Evolutionary conservation across 305 asterid species (phyloP).

Genomic region (Rubia peregrina): DNA sequence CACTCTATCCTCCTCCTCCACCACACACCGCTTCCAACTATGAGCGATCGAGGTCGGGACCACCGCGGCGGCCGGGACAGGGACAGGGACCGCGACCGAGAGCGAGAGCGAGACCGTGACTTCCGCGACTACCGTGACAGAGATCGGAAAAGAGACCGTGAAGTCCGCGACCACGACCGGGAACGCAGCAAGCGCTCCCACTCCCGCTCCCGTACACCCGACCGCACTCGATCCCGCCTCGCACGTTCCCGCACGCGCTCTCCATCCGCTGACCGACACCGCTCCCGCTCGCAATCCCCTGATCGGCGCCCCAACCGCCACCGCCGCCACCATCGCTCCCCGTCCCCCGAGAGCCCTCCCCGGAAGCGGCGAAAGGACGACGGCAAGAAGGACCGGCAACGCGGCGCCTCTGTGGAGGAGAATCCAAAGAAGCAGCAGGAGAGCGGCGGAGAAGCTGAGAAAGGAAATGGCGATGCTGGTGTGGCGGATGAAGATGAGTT

Average conservation of each 20-base stretch:
- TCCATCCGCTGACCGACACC: constrained; percentile 17
- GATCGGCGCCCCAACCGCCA: constrained; percentile 24
- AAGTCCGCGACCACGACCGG: constrained; percentile 12
- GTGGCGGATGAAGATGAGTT: constrained; percentile 73
- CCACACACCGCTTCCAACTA: constrained; percentile 4
- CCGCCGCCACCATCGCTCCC: constrained; percentile 41
- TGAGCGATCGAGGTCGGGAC: constrained; percentile 17
- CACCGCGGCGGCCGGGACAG: constrained; percentile 11
- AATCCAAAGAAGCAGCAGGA: constrained; percentile 47
- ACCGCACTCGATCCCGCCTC: constrained; percentile 21
- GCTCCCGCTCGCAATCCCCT: constrained; percentile 20
- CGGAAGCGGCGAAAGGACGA: constrained; percentile 60
- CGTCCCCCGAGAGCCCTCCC: constrained; percentile 55
- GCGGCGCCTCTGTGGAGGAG: constrained; percentile 35
- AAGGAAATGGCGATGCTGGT: constrained; percentile 24
- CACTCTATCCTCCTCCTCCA: too few relatives aligned
- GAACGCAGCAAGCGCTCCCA: constrained; percentile 19
- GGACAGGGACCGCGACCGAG: constrained; percentile 2
- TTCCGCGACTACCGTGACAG: constrained; percentile 18
- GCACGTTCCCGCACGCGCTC: constrained; percentile 23
- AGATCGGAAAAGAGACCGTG: constrained; percentile 21
- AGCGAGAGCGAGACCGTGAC: constrained; percentile 3
- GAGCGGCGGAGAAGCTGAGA: constrained; percentile 12
- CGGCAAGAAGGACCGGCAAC: constrained; percentile 36
- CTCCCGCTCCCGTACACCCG: constrained; percentile 22